A percentile compares a stretch with the other conserved stretches of the same genome.
phyloP scores from a whole-genome alignment of 805 yeast species.

The Saturnispora mendoncae region DNA sequence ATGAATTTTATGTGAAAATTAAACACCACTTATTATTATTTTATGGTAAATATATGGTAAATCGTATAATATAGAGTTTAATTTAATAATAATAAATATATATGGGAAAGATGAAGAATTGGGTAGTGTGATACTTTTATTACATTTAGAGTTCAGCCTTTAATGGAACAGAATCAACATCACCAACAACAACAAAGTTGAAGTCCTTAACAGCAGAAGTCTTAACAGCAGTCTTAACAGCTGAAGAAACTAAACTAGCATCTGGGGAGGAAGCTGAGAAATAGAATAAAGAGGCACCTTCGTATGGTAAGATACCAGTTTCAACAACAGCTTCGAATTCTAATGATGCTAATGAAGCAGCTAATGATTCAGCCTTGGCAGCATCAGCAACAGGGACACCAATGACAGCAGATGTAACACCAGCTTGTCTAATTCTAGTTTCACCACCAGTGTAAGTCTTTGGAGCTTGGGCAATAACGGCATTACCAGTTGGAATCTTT shows the following conservation, averaged over 20 bases:
- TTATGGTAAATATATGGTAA: too few species aligned
- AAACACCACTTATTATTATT: too few species aligned
- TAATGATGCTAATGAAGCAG: slow-evolving; percentile 49
- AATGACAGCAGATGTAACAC: slow-evolving; percentile 64
- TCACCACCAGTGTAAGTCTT: slow-evolving; percentile 55
- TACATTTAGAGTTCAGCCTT: slow-evolving; percentile 69
- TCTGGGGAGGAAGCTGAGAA: slow-evolving; percentile 53
- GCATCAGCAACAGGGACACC: slow-evolving; percentile 64
- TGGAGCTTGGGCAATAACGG: slow-evolving; percentile 30
- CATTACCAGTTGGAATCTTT: slow-evolving; percentile 52
- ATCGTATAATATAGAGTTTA: too few species aligned
- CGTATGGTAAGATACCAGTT: slow-evolving; percentile 53
- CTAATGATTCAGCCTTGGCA: slow-evolving; percentile 56
- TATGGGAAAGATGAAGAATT: slow-evolving; percentile 1
- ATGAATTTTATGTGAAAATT: too few species aligned
- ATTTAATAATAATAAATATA: slow-evolving; percentile 6
- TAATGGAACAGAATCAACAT: slow-evolving; percentile 76
- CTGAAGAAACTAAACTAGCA: slow-evolving; percentile 49
- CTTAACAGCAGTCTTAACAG: slow-evolving; percentile 51
- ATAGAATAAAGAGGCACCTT: slow-evolving; percentile 75
- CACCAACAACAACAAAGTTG: slow-evolving; percentile 87
- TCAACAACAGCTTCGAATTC: slow-evolving; percentile 46
- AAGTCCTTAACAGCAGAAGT: slow-evolving; percentile 44
- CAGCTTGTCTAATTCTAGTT: slow-evolving; percentile 54
- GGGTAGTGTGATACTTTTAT: neutral